Percentiles rank a stretch among this genome's conserved stretches.
Evolutionary conservation across 805 yeast species (phyloP).

Genomic region (Jamesozyma rosinii): DNA sequence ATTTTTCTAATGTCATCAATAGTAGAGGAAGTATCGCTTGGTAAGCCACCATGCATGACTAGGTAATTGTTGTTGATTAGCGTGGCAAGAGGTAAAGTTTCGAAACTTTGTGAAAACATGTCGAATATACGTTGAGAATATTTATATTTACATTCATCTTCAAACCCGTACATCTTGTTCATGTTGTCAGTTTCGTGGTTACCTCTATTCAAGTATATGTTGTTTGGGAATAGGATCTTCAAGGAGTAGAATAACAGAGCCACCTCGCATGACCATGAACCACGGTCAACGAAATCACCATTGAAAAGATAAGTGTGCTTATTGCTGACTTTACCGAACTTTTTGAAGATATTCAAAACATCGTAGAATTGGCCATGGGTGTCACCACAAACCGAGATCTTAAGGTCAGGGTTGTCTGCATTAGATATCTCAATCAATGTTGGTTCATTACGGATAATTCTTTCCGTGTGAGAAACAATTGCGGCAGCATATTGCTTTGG

Average conservation of each 20-base stretch:
- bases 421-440: conserved; percentile 63
- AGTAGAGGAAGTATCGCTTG: conserved; percentile 64
- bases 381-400: conserved; percentile 87
- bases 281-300: conserved; percentile 97
- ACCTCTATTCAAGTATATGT: conserved; percentile 77
- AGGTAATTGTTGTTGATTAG: conserved; percentile 69
- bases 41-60: conserved; percentile 93
- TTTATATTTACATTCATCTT: conserved; percentile 89
- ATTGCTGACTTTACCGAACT: conserved; percentile 58
- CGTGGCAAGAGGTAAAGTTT: conserved; percentile 77
- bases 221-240: conserved; percentile 65
- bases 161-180: conserved; percentile 94
- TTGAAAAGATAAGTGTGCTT: conserved; percentile 75
- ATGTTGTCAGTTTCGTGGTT: conserved; percentile 94
- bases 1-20: conserved; percentile 65
- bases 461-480: conserved; percentile 62
- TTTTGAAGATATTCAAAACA: conserved; percentile 66
- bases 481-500: conserved; percentile 82
- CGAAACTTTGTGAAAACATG: conserved; percentile 79
- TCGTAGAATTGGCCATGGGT: conserved; percentile 97
- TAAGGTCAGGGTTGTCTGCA: conserved; percentile 19
- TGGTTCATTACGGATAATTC: conserved; percentile 54
- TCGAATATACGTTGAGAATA: conserved; percentile 72
- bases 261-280: conserved; percentile 97
- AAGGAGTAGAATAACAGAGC: conserved; percentile 70